Conservation (phyloP, 108 stramenopile genomes). For the Craspedostauros australis region DNA sequence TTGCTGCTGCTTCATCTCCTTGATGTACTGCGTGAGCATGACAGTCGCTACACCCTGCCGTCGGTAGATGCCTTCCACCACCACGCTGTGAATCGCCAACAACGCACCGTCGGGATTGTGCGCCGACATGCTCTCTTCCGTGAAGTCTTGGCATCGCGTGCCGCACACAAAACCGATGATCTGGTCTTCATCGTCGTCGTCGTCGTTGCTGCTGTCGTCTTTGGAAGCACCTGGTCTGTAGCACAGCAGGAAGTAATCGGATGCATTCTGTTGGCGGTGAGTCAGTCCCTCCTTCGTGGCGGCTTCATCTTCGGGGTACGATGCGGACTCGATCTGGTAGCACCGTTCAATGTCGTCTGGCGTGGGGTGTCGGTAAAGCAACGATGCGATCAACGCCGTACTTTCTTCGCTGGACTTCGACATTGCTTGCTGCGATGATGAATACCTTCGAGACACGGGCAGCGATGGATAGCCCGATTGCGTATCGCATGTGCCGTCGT, state of each 20-base stretch:
- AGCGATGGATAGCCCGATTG: no score
- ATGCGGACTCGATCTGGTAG: conserved; percentile 37
- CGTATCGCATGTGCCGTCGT: no score
- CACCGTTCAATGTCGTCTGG: conserved; percentile 29
- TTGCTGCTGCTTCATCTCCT: conserved; percentile 13
- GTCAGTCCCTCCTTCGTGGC: conserved; percentile 40
- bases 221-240: not conserved
- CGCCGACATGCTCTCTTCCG: conserved; percentile 53
- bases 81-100: conserved; percentile 79
- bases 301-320: conserved; percentile 69
- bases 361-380: conserved; percentile 19
- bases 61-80: conserved; percentile 40
- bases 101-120: conserved; percentile 59
- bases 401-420: no score
- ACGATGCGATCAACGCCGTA: no score
- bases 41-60: conserved; percentile 38
- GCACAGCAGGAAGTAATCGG: conserved; percentile 23
- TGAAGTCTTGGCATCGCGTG: conserved; percentile 55
- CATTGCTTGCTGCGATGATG: no score
- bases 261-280: conserved; percentile 35
- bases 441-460: no score
- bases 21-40: conserved; percentile 44
- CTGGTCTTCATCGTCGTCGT: conserved; percentile 38
- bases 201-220: conserved; percentile 25
- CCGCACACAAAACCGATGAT: conserved; percentile 69